phyloP scores from a whole-genome alignment of 805 yeast genomes.

The Ogataea salicorniae region DNA sequence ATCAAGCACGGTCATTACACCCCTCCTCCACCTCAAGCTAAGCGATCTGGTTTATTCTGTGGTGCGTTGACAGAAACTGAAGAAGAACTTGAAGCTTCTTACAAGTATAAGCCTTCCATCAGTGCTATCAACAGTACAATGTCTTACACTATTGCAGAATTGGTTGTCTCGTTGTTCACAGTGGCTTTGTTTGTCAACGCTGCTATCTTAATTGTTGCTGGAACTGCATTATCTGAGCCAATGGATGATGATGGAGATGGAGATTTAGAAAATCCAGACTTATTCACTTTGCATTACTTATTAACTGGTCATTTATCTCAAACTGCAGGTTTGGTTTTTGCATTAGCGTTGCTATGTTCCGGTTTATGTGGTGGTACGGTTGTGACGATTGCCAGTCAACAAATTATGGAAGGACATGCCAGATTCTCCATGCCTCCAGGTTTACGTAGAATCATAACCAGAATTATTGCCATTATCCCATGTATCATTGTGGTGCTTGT shows the following conservation, averaged over 20 bases:
- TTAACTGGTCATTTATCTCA: conserved; percentile 67
- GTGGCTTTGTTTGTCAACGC: conserved; percentile 92
- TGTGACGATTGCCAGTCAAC: conserved; percentile 90
- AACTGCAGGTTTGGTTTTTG: conserved; percentile 85
- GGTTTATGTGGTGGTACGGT: conserved; percentile 97
- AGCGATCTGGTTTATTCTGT: conserved; percentile 28
- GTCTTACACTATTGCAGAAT: conserved; percentile 76
- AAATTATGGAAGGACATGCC: conserved; percentile 87
- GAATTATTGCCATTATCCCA: conserved; percentile 81
- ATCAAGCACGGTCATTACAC: conserved; percentile 55
- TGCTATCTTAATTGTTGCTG: conserved; percentile 86
- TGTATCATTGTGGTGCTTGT: conserved; percentile 68
- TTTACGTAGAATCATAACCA: conserved; percentile 69
- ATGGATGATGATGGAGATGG: conserved; percentile 43
- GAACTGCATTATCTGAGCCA: conserved; percentile 61
- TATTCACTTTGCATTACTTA: conserved; percentile 72
- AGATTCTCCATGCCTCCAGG: conserved; percentile 80
- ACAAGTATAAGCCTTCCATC: conserved; percentile 61
- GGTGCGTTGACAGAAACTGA: conserved; percentile 25
- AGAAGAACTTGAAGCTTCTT: conserved; percentile 1
- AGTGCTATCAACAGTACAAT: conserved; percentile 77
- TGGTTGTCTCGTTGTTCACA: conserved; percentile 73
- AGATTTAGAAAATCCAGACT: conserved; percentile 71
- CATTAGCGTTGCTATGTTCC: conserved; percentile 78
- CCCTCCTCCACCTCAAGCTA: conserved; percentile 26